Evolutionary conservation across 345 rosid species (phyloP), one percentile per base, ranked within the genome.

Genomic region (Citrus maxima): DNA sequence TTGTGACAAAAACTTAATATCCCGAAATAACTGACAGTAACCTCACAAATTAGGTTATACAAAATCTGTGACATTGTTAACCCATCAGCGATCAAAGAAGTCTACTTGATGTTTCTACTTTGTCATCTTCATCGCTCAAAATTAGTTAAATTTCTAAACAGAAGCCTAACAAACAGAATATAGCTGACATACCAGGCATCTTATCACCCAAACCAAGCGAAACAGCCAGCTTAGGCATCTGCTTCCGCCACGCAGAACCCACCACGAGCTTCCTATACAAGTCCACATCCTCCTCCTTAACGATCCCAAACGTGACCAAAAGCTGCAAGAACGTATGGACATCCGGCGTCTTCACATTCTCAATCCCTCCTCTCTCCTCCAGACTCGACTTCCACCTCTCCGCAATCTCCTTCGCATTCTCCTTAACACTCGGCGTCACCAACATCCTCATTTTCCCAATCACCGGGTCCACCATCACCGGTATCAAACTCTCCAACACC

Each of bases 171-270:
- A 19, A 12, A 55, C 14, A 34, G 51, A 61, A 32, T 66, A 76
- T 18, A 22, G 38, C 22, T 25, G 14, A 77, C 78, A 82, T 94
- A 96, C 99, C 99, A 58, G 98, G 97, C 98, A 94, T 94, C 88
- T 91, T 82, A 82, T 88, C 93, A 78, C 93, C 97, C 82, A 96
- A 82, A 25, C 98, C 99, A 77, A 96, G 97, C 0, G 93, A 96
- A 72, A 96, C 86, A 6, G 99, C 99, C 71, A 96, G 97, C 84
- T 90, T 96, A 4, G 99, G 99, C 99, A 96, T 94, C 90, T 96
- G 99, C 86, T 92, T 96, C 55, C 99, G 91, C 99, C 99, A 93
- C 0, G 99, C 98, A 4, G 99, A 96, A 55, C 92, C 95, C 67
- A 94, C 89, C 2, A 96, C 98, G 55, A 96, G 99, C 89, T 92